Conservation (phyloP, 2,329 filamentous ascomycete genomes). For the Fusarium brevicatenulatum region DNA sequence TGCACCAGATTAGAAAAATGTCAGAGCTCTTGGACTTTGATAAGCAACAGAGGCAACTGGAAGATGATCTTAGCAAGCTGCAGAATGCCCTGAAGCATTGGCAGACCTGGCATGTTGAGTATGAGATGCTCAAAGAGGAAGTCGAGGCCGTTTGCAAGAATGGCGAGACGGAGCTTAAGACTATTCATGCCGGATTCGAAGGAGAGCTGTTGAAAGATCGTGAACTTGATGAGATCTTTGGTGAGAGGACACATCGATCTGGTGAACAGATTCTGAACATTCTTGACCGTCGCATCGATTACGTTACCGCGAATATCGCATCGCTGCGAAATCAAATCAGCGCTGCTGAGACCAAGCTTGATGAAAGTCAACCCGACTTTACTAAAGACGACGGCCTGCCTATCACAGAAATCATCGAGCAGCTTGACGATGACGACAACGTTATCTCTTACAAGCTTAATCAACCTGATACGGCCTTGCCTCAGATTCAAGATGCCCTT, state of each 20-base stretch:
- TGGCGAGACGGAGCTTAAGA: constrained; percentile 60
- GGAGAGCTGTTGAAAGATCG: constrained; percentile 70
- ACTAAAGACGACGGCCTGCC: constrained; percentile 77
- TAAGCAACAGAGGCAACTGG: constrained; percentile 77
- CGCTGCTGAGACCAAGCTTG: constrained; percentile 74
- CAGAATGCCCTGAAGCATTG: constrained; percentile 83
- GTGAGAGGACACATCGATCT: constrained; percentile 42
- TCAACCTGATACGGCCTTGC: constrained; percentile 73
- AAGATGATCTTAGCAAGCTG: constrained; percentile 76
- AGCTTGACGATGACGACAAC: constrained; percentile 91
- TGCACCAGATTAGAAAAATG: constrained; percentile 49
- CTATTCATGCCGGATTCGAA: constrained; percentile 67
- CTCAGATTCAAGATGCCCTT: constrained; percentile 76
- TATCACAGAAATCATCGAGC: constrained; percentile 90
- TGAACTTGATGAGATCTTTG: constrained; percentile 62
- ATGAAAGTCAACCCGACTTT: constrained; percentile 69
- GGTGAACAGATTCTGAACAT: constrained; percentile 66
- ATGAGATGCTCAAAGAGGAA: constrained; percentile 88
- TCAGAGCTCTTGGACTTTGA: constrained; percentile 73
- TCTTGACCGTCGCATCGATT: constrained; percentile 80
- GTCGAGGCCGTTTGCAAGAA: constrained; percentile 67
- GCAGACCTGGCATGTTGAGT: constrained; percentile 91
- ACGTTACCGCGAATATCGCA: constrained; percentile 83
- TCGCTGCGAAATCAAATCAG: constrained; percentile 79
- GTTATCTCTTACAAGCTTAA: constrained; percentile 75